phyloP scores from a whole-genome alignment of 208 protist species.

The Vickermania ingenoplastis region DNA sequence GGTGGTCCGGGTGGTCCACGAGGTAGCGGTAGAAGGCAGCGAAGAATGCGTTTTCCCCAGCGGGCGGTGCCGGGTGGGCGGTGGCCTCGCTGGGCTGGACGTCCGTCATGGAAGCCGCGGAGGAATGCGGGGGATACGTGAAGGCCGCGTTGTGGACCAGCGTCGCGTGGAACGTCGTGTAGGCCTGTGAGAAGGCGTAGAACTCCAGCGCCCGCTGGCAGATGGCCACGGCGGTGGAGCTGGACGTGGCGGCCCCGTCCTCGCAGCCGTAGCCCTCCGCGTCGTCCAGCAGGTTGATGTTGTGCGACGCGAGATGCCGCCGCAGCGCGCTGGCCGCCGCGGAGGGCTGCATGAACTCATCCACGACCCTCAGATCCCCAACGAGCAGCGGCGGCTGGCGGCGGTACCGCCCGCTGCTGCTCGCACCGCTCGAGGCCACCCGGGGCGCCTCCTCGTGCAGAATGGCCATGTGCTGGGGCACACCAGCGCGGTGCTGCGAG shows the following conservation, averaged over 20 bases:
- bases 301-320: background rate
- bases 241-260: background rate
- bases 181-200: background rate
- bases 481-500: background rate
- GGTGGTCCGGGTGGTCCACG: slow-evolving; percentile 12
- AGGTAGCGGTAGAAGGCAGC: slow-evolving; percentile 19
- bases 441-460: slow-evolving; percentile 19
- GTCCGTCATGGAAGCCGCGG: background rate
- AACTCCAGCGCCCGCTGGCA: background rate
- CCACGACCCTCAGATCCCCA: slow-evolving; percentile 23
- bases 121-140: background rate
- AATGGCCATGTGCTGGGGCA: slow-evolving; percentile 18
- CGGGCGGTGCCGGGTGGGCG: background rate
- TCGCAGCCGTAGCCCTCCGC: background rate
- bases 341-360: slow-evolving; percentile 9
- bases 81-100: no score
- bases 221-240: background rate
- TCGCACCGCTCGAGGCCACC: background rate
- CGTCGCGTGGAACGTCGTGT: slow-evolving; percentile 18
- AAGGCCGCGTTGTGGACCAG: slow-evolving; percentile 18
- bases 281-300: background rate
- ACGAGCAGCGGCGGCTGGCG: slow-evolving; percentile 8
- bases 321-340: background rate
- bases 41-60: slow-evolving; percentile 12
- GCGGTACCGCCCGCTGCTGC: background rate